Evolutionary conservation across 768 basidiomycete species (phyloP), one percentile per base, ranked within the genome.

Genomic region (Rhizopogon sp.): DNA sequence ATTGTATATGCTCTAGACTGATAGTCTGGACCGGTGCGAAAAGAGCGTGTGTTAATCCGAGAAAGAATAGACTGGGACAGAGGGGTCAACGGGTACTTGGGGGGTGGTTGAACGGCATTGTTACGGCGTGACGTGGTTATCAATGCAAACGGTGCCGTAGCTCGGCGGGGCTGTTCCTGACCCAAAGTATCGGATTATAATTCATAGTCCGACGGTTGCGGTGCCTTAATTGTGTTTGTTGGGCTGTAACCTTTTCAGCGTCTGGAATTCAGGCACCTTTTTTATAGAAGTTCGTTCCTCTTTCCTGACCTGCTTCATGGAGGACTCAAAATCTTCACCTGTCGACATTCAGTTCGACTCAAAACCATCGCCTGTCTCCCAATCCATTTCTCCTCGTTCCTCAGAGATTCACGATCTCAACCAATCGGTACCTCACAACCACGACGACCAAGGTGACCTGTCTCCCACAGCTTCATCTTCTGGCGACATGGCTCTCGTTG

Each of bases 141-240:
- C 53, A 62, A 56, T 60, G 57, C 55, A 50, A 52, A 62, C 68
- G 70, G 68, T 71, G 68, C 68, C 68, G 68, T 71, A 60, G 67
- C 54, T 65, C 67, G 69, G 67, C 67, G 66, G 60, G 56, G 64
- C 50, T 61, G 70, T 71, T 58, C 68, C 68, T 69, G 69, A 67
- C 51, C 70, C 70, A 63, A 16, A 54, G 10, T 2, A 9, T 28
- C 50, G 66, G 68, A 0, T 5, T 35, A 0, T 14, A 31, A 47
- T 69, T 67, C n/a, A 9, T 59, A 70, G 66, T 69, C 68, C 68
- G 68, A 69, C 60, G 43, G 31, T 56, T 52, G 67, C 67, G 57
- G 68, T 69, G 68, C 68, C 68, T 69, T 69, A 69, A 69, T 69
- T 71, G 68, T 62, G 65, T 17, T 33, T 44, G 58, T 63, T 60